Evolutionary conservation across 805 yeast species (phyloP).

Genomic region (Candida germanica): DNA sequence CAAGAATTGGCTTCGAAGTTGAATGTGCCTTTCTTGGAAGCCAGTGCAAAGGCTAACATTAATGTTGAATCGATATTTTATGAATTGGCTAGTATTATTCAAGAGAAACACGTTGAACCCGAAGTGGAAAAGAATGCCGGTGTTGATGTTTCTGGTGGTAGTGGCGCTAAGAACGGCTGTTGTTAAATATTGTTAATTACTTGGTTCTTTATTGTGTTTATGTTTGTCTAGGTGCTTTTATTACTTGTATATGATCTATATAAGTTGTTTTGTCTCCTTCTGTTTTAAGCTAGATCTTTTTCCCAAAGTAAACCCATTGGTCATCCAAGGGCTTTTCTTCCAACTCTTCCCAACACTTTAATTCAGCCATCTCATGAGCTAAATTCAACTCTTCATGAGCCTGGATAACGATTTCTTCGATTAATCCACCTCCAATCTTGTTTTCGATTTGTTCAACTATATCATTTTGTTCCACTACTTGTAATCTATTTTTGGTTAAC

Average conservation of each 20-base stretch:
- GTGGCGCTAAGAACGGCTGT: conserved; percentile 33
- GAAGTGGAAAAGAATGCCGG: conserved; percentile 26
- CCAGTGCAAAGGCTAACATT: conserved; percentile 90
- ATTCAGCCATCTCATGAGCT: conserved; percentile 62
- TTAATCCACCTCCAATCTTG: conserved; percentile 75
- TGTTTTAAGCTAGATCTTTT: conserved; percentile 54
- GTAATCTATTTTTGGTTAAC: conserved; percentile 66
- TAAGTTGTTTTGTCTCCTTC: no score
- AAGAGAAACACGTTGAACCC: conserved; percentile 63
- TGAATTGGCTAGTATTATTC: conserved; percentile 81
- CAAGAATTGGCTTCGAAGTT: conserved; percentile 81
- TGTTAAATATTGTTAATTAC: conserved; percentile 25
- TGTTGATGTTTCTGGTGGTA: conserved; percentile 38
- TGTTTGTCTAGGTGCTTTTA: background rate
- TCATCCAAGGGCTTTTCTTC: conserved; percentile 77
- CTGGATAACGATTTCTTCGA: conserved; percentile 79
- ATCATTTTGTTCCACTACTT: conserved; percentile 61
- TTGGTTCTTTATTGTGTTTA: no score
- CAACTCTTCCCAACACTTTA: conserved; percentile 76
- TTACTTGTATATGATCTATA: background rate
- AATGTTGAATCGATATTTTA: conserved; percentile 91
- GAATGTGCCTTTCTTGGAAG: conserved; percentile 89
- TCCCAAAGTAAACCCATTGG: conserved; percentile 82
- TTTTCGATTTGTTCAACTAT: conserved; percentile 64
- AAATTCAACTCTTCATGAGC: conserved; percentile 77